phyloP scores from a whole-genome alignment of 495 filamentous ascomycete genomes.

The Echria macrotheca region DNA sequence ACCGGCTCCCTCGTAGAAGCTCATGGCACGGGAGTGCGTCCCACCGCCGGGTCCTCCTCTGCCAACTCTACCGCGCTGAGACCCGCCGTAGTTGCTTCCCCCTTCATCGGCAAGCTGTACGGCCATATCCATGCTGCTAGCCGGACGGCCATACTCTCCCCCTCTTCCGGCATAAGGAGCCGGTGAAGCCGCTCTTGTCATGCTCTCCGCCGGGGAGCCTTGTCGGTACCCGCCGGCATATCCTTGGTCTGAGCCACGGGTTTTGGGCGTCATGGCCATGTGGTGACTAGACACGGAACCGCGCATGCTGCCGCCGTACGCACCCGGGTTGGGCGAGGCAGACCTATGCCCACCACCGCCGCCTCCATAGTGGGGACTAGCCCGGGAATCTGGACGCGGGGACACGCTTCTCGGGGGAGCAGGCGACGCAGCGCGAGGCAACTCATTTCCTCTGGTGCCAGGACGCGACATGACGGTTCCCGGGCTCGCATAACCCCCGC shows the following conservation, averaged over 20 bases:
- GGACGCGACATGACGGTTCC: slow-evolving; percentile 36
- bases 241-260: slow-evolving; percentile 49
- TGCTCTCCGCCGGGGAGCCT: slow-evolving; percentile 47
- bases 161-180: slow-evolving; percentile 37
- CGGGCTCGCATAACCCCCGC: no score
- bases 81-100: slow-evolving; percentile 44
- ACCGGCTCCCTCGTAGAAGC: slow-evolving; percentile 56
- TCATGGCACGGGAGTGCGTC: slow-evolving; percentile 42
- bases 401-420: slow-evolving; percentile 45
- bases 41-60: slow-evolving; percentile 21
- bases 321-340: slow-evolving; percentile 45
- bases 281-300: slow-evolving; percentile 26
- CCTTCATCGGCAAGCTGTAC: slow-evolving; percentile 61
- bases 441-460: slow-evolving; percentile 41
- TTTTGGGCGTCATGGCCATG: slow-evolving; percentile 18
- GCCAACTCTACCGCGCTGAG: slow-evolving; percentile 39
- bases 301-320: slow-evolving; percentile 42
- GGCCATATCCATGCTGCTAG: slow-evolving; percentile 58
- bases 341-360: slow-evolving; percentile 24
- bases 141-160: slow-evolving; percentile 4
- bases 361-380: slow-evolving; percentile 5
- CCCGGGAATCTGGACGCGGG: slow-evolving; percentile 43
- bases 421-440: slow-evolving; percentile 47
- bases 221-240: slow-evolving; percentile 46
- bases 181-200: slow-evolving; percentile 53